Evolutionary conservation across 1,284 basidiomycete species (phyloP), one percentile per base, ranked within the genome.

Genomic region (Papiliotrema nemorosa): DNA sequence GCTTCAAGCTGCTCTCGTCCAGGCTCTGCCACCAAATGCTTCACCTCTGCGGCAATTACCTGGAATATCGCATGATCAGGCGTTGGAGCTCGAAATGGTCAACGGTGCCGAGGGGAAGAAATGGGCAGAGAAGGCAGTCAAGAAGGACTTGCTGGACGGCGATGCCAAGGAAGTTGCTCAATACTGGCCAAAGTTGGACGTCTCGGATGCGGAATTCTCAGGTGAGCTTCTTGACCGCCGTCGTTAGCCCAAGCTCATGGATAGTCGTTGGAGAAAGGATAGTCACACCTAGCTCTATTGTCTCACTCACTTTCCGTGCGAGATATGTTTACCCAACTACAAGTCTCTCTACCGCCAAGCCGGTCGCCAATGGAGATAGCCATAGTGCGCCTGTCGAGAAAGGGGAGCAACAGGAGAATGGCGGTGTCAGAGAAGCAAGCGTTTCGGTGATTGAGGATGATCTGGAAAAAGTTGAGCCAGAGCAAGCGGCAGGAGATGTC

Each of bases 191-290:
- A 79, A 82, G 44, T 76, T 92, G 18, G 88, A 97, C 56, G 77
- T 98, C 34, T 83, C 89, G 18, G 86, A 88, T 66, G 87, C 87
- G 24, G 78, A 82, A 39, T 97, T 97, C 80, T 90, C 88, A 79
- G 90, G 90, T 89, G 56, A 39, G 79, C 66, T 20, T 34, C 18
- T 10, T 3, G 35, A 21, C 43, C 49, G 40, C 39, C 25, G 18
- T 39, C 29, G n/a, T n/a, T 22, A 54, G 38, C 37, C 24, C 12
- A 43, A 26, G 18, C 47, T 41, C 47, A 35, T 44, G 20, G 22
- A 12, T 55, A 92, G 93, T 97, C 50, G 86, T 90, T 48, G 96
- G 89, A 47, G 96, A 98, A 73, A 85, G 85, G 34, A 75, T 87
- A 39, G 84, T 97, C 27, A 88, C 88, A 0, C 91, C 94, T 0